A percentile compares a stretch with the other conserved stretches of the same genome.
These are phyloP conservation scores for Globisporangium parvum DNA, from an alignment of 352 stramenopile species.

Conservation along the genomic window DNA sequence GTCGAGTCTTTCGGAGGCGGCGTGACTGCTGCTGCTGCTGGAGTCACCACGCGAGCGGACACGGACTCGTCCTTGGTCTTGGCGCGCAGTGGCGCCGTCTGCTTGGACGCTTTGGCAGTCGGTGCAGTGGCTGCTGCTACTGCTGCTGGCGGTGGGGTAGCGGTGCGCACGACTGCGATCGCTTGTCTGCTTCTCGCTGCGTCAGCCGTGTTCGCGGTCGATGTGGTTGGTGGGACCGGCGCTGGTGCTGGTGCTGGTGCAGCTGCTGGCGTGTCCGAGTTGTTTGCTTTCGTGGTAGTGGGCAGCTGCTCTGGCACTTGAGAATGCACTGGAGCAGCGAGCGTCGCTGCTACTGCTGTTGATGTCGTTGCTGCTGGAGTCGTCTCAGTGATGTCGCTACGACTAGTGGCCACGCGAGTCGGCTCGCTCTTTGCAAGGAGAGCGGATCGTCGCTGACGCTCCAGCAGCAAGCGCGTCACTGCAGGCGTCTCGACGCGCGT, in stretches of 20 bases:
- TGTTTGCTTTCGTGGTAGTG: background rate
- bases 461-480: constrained; percentile 11
- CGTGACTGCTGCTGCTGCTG: too few species aligned
- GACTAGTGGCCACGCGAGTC: background rate
- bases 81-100: too few species aligned
- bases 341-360: background rate
- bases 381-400: too few species aligned
- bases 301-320: background rate
- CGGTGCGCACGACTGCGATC: too few species aligned
- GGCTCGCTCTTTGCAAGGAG: background rate
- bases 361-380: background rate
- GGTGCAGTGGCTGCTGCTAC: too few species aligned
- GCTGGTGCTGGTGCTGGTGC: background rate
- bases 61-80: too few species aligned
- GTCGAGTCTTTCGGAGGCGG: too few species aligned
- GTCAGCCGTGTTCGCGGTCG: background rate
- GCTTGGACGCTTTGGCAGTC: too few species aligned
- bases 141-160: too few species aligned
- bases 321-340: background rate
- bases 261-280: background rate
- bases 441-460: constrained; percentile 2
- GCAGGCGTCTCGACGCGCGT: constrained; percentile 6
- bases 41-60: too few species aligned
- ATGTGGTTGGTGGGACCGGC: background rate
- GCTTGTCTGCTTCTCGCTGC: too few species aligned